A percentile compares a stretch with the other conserved stretches of the same genome.
Conservation (phyloP, 1,284 basidiomycete genomes). For the Cryptococcus depauperatus region DNA sequence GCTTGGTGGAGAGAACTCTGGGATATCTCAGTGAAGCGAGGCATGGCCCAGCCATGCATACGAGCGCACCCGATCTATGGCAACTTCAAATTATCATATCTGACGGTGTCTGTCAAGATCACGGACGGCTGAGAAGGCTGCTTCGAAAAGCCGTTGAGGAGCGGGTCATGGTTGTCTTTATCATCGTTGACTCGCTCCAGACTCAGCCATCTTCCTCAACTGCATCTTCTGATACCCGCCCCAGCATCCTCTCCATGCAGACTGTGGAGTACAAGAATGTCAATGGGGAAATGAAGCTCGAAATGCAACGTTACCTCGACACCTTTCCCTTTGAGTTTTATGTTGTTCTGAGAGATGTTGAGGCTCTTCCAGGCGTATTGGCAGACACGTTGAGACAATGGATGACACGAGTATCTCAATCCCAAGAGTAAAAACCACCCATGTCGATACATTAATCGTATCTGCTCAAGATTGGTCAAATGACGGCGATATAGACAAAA, state of each 20-base stretch:
- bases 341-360: conserved; percentile 82
- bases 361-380: conserved; percentile 84
- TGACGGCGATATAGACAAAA: too few species aligned
- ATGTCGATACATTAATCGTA: too few species aligned
- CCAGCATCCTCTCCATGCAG: conserved; percentile 77
- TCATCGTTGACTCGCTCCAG: conserved; percentile 80
- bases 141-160: conserved; percentile 83
- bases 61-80: conserved; percentile 72
- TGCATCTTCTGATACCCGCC: conserved; percentile 11
- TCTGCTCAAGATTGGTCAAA: too few species aligned
- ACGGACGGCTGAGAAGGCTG: conserved; percentile 70
- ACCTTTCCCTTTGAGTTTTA: conserved; percentile 99
- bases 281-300: conserved; percentile 78
- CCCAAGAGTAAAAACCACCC: conserved; percentile 41
- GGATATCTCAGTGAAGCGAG: conserved; percentile 66
- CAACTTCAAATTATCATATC: conserved; percentile 98
- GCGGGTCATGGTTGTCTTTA: conserved; percentile 92
- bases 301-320: conserved; percentile 84
- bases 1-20: conserved; percentile 76
- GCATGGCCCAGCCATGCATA: conserved; percentile 55
- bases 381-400: conserved; percentile 86
- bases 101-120: conserved; percentile 96
- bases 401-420: conserved; percentile 44
- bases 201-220: conserved; percentile 17
- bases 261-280: conserved; percentile 79